Conservation (phyloP, 805 yeast genomes). For the Lachancea sp. region DNA sequence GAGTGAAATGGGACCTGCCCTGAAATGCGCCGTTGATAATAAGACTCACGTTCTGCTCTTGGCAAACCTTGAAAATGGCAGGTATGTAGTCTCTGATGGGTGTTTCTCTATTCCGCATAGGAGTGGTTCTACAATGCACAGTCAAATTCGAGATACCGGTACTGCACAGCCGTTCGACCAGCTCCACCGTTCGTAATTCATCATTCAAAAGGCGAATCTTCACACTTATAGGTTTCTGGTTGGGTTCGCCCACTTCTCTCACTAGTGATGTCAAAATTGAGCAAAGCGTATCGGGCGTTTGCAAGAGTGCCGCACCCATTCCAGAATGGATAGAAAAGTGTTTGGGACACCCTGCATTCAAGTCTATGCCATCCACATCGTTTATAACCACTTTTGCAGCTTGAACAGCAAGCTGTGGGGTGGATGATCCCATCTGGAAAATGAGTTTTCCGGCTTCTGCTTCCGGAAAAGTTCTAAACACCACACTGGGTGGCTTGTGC, state of each 20-base stretch:
- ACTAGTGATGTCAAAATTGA: conserved; percentile 65
- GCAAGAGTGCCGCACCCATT: conserved; percentile 92
- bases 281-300: conserved; percentile 73
- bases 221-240: conserved; percentile 76
- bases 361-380: conserved; percentile 89
- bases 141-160: conserved; percentile 88
- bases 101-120: conserved; percentile 79
- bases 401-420: conserved; percentile 75
- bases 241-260: conserved; percentile 70
- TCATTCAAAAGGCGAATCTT: conserved; percentile 76
- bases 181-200: conserved; percentile 49
- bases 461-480: conserved; percentile 66
- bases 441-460: conserved; percentile 62
- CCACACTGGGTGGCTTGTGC: conserved; percentile 48
- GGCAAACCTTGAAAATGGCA: conserved; percentile 56
- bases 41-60: conserved; percentile 56
- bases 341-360: conserved; percentile 96
- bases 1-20: conserved; percentile 45
- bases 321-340: conserved; percentile 92
- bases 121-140: conserved; percentile 83
- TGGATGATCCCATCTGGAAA: conserved; percentile 86
- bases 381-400: conserved; percentile 76
- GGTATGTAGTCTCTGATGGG: conserved; percentile 70
- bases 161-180: conserved; percentile 50
- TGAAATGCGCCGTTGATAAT: conserved; percentile 76